Evolutionary conservation across 495 filamentous ascomycete species (phyloP).

Genomic region (Physcia stellaris): DNA sequence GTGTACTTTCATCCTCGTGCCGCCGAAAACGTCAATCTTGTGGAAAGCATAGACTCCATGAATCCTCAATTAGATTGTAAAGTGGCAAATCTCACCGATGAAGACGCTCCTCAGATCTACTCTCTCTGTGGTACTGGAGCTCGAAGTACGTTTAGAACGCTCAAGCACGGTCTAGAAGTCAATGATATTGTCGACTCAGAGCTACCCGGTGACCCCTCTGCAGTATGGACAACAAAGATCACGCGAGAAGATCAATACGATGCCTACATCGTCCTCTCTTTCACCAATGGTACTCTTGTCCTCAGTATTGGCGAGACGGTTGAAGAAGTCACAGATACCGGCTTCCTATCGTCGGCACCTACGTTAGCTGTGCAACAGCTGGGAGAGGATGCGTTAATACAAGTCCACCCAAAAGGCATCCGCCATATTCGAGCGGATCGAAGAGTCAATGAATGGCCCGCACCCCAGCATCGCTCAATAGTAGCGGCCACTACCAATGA

Average conservation of each 20-base stretch:
- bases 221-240: constrained; percentile 91
- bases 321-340: constrained; percentile 84
- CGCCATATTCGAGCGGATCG: constrained; percentile 71
- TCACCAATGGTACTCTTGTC: constrained; percentile 63
- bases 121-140: constrained; percentile 78
- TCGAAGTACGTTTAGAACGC: constrained; percentile 73
- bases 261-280: constrained; percentile 60
- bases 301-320: constrained; percentile 93
- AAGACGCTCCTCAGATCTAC: constrained; percentile 95
- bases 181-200: constrained; percentile 89
- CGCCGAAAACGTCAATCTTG: constrained; percentile 68
- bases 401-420: constrained; percentile 92
- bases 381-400: constrained; percentile 81
- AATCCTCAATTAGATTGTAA: constrained; percentile 86
- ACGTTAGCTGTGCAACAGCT: constrained; percentile 89
- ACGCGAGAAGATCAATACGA: constrained; percentile 74
- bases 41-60: constrained; percentile 77
- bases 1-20: constrained; percentile 73
- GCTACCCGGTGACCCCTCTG: constrained; percentile 69
- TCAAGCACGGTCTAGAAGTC: constrained; percentile 87
- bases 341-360: constrained; percentile 72
- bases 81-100: constrained; percentile 72
- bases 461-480: constrained; percentile 85
- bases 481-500: constrained; percentile 93
- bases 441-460: constrained; percentile 85